Percentiles rank a stretch among this genome's conserved stretches.
These are phyloP conservation scores for Leishmania aethiopica DNA, from an alignment of 208 protist genomes.

Conservation along the genomic window DNA sequence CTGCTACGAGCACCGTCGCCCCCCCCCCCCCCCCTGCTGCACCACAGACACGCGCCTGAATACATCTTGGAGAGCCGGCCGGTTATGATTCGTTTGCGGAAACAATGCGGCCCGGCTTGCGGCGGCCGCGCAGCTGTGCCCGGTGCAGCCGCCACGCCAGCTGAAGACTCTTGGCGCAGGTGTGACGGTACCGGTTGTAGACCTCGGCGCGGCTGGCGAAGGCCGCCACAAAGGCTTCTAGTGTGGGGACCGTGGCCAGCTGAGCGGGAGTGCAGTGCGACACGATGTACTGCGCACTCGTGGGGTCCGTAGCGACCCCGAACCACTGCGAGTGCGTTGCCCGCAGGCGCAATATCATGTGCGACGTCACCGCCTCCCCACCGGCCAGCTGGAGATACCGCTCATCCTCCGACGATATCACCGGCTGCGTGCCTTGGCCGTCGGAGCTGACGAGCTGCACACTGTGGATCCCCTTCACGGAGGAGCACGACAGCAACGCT, in stretches of 20 bases:
- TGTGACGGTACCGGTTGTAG: slow-evolving; percentile 34
- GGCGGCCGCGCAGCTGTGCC: background rate
- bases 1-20: background rate
- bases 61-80: background rate
- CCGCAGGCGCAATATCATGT: slow-evolving; percentile 35
- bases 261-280: slow-evolving; percentile 16
- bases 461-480: background rate
- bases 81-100: background rate
- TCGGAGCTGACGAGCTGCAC: background rate
- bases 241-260: slow-evolving; percentile 15
- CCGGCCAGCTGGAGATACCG: slow-evolving; percentile 16
- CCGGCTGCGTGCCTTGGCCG: background rate
- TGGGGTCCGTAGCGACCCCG: slow-evolving; percentile 6
- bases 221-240: slow-evolving; percentile 41
- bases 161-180: slow-evolving; percentile 48
- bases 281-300: slow-evolving; percentile 11
- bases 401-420: slow-evolving; percentile 13
- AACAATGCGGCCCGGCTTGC: background rate
- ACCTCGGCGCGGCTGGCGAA: slow-evolving; percentile 31
- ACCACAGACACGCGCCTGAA: background rate
- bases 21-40: background rate
- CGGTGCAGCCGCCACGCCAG: slow-evolving; percentile 21
- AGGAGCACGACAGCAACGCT: slow-evolving; percentile 23
- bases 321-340: slow-evolving; percentile 50
- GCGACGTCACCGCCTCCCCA: slow-evolving; percentile 20